Evolutionary conservation across 768 basidiomycete species (phyloP), one percentile per base, ranked within the genome.

Genomic region (Stropharia rugosoannulata): DNA sequence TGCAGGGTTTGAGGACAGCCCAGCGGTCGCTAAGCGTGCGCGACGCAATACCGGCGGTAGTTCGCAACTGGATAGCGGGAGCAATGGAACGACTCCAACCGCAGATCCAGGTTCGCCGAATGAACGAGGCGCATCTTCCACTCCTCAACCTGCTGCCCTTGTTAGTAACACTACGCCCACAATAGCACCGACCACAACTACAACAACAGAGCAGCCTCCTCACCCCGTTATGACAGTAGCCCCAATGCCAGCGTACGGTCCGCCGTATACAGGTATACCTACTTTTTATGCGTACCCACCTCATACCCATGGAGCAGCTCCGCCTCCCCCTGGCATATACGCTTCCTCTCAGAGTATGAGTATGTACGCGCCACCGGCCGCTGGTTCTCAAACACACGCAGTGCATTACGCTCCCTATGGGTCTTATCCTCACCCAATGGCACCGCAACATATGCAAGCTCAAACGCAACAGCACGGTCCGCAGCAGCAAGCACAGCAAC

Each of bases 1-100:
- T 80, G 60, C 59, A 73, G 71, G 32, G 80, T 82, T 4, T 81
- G 80, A 54, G 8, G 61, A 62, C 11, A 51, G 68, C 1, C 61
- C 66, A 7, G 55, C 64, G 13, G 45, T 52, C 6, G 37, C 66
- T 49, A 80, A 79, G 63, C 72, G 72, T n/a, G 29, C 66, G 4
- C 72, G 75, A 46, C 79, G 71, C 61, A 63, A 68, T n/a, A 72
- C 66, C 25, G 70, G 66, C 53, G 45, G 12, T 8, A 51, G 60
- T 11, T 57, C 63, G 16, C 57, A 62, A 36, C 58, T 58, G 16
- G 67, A 67, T 10, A 55, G 52, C 12, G 52, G 50, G 5, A 15
- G 47, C 16, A 49, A 37, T 37, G 25, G 35, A 6, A 43, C 43
- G 19, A 51, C 66, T 5, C 59, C 63, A 19, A 58, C 56, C 16